Evolutionary conservation across 1,284 basidiomycete genomes (phyloP), one percentile per base, ranked within the genome.

Genomic region (Tylopilus sp.): DNA sequence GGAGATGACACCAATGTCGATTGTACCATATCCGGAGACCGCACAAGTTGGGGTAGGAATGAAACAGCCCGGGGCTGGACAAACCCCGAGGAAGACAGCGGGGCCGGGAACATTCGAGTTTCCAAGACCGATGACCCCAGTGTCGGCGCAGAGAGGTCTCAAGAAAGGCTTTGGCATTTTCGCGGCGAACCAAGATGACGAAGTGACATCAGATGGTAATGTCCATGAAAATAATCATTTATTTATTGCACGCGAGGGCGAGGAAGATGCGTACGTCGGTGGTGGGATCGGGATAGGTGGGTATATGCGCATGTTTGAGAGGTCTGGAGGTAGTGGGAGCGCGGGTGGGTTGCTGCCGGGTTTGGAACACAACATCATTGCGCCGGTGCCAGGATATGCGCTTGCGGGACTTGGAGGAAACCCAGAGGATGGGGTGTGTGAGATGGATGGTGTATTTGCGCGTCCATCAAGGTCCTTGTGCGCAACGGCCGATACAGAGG

Each of bases 281-380:
- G 19, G 31, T 19, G 53, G 47, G 10, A 19, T 41, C 6, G 41
- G 48, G 18, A 30, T 48, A 23, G 39, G 52, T 48, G 62, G 52
- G 13, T 66, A 63, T 66, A 63, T 64, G 63, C 60, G 52, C 43
- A 16, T 16, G n/a, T 45, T 51, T 23, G 59, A 55, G 35, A 42
- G 38, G 29, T 23, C 55, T 23, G 49, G 42, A 3, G 37, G 35
- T 15, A 21, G 38, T 10, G 46, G 44, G 7, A 39, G 23, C 16
- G 25, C 44, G 19, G 31, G 30, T 28, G 46, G 36, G n/a, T 26
- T 25, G 36, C 51, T 46, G 15, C 26, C 48, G 10, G 37, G 30
- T 25, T 25, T 48, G 45, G 60, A 52, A n/a, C 23, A 34, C 8
- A 37, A 51, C 13, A 43, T 65, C 28, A 41, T 28, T 34, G 53